Evolutionary conservation across 179 eudicot species (phyloP), one percentile per base, ranked within the genome.

Genomic region (Gypsophila paniculata): DNA sequence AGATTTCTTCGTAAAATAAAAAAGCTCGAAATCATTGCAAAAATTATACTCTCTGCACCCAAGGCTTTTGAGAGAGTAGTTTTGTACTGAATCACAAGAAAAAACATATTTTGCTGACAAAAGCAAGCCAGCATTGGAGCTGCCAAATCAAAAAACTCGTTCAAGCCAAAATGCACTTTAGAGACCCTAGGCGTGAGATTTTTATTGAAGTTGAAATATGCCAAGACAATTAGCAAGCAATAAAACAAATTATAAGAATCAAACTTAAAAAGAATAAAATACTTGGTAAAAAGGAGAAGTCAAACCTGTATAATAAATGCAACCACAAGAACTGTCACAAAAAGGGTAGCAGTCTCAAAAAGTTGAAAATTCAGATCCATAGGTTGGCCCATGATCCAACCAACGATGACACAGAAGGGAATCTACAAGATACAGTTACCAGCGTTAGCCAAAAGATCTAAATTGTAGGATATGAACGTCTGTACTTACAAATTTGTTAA

Each of bases 321-420:
- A 80, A 94, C 99, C 51, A 94, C 97, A 64, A 94, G 73, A 70
- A 94, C 99, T 4, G 99, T 86, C 71, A 94, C 90, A 74, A 94
- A 94, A 61, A 94, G 96, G 0, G 96, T 86, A 62, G 99, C 96
- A 10, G 99, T 94, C 85, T 94, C 99, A 73, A 94, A 94, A 68
- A 94, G 89, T 81, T 85, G 91, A 68, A 94, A 94, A 77, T 91
- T 94, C 86, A 94, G 80, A 84, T 94, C 99, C 99, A 94, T 94
- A 44, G 87, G 94, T 78, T 87, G 76, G 65, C 94, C 96, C 92
- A 94, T 91, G 69, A 84, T 55, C 99, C 97, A 94, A 80, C 99
- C 99, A 63, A 90, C 83, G 60, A 94, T 87, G 44, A 94, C 99
- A 77, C 99, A 93, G 73, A 93, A 93, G 10, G 98, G 98, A 69